These are phyloP conservation scores for Quercus agrifolia DNA, from an alignment of 306 rosid genomes.

Conservation along the genomic window DNA sequence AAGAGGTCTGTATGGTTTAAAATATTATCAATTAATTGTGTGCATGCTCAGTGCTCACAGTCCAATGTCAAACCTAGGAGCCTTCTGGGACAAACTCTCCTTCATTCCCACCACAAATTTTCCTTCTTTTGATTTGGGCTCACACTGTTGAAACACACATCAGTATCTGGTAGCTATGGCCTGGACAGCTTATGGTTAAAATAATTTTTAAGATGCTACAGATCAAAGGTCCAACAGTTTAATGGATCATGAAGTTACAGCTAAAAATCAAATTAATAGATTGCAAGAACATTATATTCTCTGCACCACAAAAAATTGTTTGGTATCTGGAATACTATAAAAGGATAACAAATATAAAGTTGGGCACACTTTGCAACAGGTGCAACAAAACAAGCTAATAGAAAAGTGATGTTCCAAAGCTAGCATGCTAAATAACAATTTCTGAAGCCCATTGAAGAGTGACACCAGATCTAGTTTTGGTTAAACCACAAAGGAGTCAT, in stretches of 20 bases:
- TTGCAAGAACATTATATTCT: not conserved
- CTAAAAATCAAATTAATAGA: not conserved
- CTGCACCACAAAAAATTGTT: not conserved
- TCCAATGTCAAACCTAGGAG: not conserved
- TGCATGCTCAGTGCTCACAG: too few species aligned
- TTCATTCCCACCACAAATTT: constrained; percentile 1
- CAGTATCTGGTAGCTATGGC: not conserved
- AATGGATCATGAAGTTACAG: not conserved
- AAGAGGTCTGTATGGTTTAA: not conserved
- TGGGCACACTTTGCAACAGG: not conserved
- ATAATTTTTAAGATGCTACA: not conserved
- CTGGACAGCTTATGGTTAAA: not conserved
- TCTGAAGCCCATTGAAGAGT: not conserved
- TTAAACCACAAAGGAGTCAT: not conserved
- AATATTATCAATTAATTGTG: constrained; percentile 1
- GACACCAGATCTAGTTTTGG: not conserved
- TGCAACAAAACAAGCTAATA: not conserved
- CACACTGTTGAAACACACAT: not conserved
- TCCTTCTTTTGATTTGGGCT: not conserved
- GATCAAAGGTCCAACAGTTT: not conserved
- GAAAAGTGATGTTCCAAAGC: not conserved
- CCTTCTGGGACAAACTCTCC: not conserved
- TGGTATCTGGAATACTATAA: not conserved
- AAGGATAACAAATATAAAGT: not conserved
- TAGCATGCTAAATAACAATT: not conserved